These are phyloP conservation scores for Solanum tarapatanum DNA, from an alignment of 257 asterid genomes.

Conservation along the genomic window DNA sequence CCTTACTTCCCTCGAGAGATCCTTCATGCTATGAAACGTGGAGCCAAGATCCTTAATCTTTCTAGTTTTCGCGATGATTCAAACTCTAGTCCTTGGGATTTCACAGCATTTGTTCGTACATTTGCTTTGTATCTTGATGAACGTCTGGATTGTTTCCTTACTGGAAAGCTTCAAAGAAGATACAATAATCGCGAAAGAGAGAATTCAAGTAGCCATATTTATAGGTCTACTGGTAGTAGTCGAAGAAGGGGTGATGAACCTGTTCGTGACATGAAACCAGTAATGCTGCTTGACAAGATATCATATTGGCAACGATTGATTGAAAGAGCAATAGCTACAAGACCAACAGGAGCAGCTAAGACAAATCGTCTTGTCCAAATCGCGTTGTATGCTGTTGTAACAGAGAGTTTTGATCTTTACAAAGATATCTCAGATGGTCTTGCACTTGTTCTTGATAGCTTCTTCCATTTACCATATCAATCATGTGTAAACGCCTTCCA, in stretches of 20 bases:
- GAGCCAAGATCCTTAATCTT: constrained; percentile 66
- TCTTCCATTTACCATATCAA: constrained; percentile 60
- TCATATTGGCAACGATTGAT: constrained; percentile 69
- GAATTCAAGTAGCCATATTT: constrained; percentile 17
- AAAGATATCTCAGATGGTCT: constrained; percentile 72
- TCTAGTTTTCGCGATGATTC: constrained; percentile 76
- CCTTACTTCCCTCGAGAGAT: constrained; percentile 91
- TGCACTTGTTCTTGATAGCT: constrained; percentile 53
- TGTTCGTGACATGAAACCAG: constrained; percentile 58
- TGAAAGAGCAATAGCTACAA: constrained; percentile 63
- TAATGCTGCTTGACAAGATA: constrained; percentile 62
- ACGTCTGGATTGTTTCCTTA: constrained; percentile 68
- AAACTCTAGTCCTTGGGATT: constrained; percentile 78
- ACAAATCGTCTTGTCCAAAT: constrained; percentile 42
- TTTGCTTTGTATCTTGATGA: constrained; percentile 74
- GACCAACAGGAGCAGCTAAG: constrained; percentile 69
- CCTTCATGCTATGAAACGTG: constrained; percentile 78
- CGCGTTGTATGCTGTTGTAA: constrained; percentile 54
- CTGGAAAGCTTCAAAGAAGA: constrained; percentile 59
- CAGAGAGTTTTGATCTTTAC: constrained; percentile 71
- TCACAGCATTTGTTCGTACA: constrained; percentile 64
- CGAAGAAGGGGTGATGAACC: constrained; percentile 34
- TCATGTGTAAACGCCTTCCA: constrained; percentile 60
- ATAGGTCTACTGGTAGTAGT: constrained; percentile 10
- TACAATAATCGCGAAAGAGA: not conserved